Conservation (phyloP, 371 early-diverging fungal genomes). For the Chytridium lagenaria region DNA sequence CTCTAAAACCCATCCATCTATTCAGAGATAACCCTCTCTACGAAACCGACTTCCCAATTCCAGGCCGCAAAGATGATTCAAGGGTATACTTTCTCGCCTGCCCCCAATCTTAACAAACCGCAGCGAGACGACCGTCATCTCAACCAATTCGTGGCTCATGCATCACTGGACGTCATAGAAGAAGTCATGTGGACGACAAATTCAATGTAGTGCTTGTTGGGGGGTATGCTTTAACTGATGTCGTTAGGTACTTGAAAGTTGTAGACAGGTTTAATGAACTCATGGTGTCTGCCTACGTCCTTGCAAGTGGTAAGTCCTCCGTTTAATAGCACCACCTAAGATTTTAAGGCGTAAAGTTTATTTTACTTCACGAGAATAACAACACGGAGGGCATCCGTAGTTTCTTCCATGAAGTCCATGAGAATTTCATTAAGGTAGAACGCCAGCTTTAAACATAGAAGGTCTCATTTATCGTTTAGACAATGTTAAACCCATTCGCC, state of each 20-base stretch:
- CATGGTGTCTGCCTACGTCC: slow-evolving; percentile 89
- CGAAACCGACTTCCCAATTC: slow-evolving; percentile 25
- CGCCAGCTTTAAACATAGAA: background rate
- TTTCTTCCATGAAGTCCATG: slow-evolving; percentile 91
- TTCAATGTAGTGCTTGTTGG: slow-evolving; percentile 64
- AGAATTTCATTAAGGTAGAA: slow-evolving; percentile 91
- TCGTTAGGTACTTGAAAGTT: slow-evolving; percentile 84
- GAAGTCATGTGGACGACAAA: slow-evolving; percentile 87
- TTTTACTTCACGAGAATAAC: slow-evolving; percentile 90
- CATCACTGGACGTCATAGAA: slow-evolving; percentile 94
- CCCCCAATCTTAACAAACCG: background rate
- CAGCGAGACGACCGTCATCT: slow-evolving; percentile 86
- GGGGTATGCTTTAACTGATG: background rate
- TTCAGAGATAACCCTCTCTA: slow-evolving; percentile 34
- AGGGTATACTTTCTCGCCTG: background rate
- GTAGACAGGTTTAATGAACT: slow-evolving; percentile 95
- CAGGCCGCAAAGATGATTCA: background rate
- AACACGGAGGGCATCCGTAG: slow-evolving; percentile 86
- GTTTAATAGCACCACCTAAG: background rate
- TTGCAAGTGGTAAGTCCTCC: slow-evolving; percentile 75
- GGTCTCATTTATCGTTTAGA: slow-evolving; percentile 48
- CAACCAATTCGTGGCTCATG: slow-evolving; percentile 94
- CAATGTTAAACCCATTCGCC: slow-evolving; percentile 89
- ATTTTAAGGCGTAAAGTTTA: slow-evolving; percentile 74
- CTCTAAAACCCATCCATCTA: no score